phyloP scores from a whole-genome alignment of 1,139 yeast species.

The Wickerhamomyces sp. region DNA sequence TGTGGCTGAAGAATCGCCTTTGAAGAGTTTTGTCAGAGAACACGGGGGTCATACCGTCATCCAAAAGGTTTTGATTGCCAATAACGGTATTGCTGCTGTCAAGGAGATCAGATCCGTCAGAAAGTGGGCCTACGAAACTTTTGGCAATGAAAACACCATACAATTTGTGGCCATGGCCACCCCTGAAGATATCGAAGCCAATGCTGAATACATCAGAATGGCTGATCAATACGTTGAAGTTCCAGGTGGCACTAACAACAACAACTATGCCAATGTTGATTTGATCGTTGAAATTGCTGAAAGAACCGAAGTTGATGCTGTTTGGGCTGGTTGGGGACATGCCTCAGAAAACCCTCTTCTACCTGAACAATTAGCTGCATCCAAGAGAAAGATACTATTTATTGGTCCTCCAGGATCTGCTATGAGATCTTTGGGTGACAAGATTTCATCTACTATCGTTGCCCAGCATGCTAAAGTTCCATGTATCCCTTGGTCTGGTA shows the following conservation, averaged over 20 bases:
- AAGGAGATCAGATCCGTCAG: constrained; percentile 95
- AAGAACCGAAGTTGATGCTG: constrained; percentile 94
- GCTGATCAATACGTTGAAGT: constrained; percentile 98
- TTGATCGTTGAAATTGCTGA: constrained; percentile 96
- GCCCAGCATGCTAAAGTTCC: constrained; percentile 98
- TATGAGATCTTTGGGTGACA: constrained; percentile 98
- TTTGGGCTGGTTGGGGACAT: constrained; percentile 99
- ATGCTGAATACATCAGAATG: constrained; percentile 97
- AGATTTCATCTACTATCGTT: constrained; percentile 93
- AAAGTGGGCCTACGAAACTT: constrained; percentile 98
- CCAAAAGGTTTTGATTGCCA: constrained; percentile 83
- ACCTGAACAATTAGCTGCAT: constrained; percentile 89
- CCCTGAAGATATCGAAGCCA: constrained; percentile 95
- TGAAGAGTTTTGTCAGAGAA: constrained; percentile 78
- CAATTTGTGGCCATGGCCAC: constrained; percentile 98
- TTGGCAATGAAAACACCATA: constrained; percentile 90
- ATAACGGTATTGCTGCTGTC: constrained; percentile 98
- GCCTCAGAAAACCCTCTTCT: constrained; percentile 95
- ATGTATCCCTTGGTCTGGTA: constrained; percentile 99
- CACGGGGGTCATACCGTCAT: constrained; percentile 97
- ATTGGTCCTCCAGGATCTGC: constrained; percentile 99
- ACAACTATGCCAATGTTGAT: constrained; percentile 96
- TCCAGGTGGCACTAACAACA: constrained; percentile 98
- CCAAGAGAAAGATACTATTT: constrained; percentile 82
- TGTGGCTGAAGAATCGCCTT: constrained; percentile 62